Conservation (phyloP, 2,329 filamentous ascomycete genomes). For the Aschersonia sp. region DNA sequence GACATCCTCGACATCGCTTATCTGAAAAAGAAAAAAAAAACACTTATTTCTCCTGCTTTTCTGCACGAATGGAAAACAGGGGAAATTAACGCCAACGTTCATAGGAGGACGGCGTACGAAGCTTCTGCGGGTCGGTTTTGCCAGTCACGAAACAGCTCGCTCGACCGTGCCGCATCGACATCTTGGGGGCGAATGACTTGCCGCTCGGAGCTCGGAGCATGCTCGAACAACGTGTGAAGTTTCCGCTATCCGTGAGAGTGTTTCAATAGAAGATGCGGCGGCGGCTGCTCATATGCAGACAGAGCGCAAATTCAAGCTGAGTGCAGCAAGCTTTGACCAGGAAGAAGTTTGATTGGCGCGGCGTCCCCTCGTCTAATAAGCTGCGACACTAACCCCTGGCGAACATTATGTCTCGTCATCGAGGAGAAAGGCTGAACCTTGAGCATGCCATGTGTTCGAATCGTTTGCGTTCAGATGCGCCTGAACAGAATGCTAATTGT, state of each 20-base stretch:
- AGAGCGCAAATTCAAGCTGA: background rate
- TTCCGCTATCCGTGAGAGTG: background rate
- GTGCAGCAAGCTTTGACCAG: background rate
- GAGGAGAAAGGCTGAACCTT: too few relatives aligned
- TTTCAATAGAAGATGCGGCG: background rate
- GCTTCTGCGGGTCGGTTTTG: background rate
- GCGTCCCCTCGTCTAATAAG: background rate
- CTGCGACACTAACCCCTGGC: background rate
- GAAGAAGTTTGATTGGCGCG: background rate
- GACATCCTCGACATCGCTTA: background rate
- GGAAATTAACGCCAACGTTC: too few relatives aligned
- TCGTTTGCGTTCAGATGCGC: too few relatives aligned
- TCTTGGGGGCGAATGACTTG: background rate
- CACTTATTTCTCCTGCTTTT: too few relatives aligned
- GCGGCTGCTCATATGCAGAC: background rate
- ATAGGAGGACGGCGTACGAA: too few relatives aligned
- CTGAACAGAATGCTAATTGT: too few relatives aligned
- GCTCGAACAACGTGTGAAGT: too few relatives aligned
- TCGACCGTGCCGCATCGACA: background rate
- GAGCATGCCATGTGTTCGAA: too few relatives aligned
- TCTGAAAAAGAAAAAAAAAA: background rate
- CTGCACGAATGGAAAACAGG: too few relatives aligned
- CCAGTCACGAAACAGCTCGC: background rate
- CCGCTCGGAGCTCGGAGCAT: too few relatives aligned
- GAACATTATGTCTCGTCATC: background rate